Evolutionary conservation across 441 rosid species (phyloP).

Genomic region (California macrophylla): DNA sequence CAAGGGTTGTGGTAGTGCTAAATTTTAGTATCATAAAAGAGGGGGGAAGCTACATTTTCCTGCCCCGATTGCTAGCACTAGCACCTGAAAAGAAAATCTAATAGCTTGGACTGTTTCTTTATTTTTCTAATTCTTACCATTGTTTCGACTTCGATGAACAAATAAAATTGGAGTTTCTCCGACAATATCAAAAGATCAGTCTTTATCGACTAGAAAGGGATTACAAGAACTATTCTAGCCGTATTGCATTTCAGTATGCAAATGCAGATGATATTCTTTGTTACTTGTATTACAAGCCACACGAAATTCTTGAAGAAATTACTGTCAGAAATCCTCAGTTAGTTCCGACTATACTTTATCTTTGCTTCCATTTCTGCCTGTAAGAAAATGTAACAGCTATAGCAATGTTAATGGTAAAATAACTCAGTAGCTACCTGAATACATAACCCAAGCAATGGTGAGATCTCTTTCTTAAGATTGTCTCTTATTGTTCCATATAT

Average conservation of each 20-base stretch:
- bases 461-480: constrained; percentile 91
- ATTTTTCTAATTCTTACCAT: not conserved
- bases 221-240: too few species aligned
- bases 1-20: not conserved
- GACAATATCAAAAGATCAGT: too few species aligned
- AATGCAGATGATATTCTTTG: too few species aligned
- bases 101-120: not conserved
- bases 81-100: not conserved
- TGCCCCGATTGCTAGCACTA: too few species aligned
- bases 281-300: too few species aligned
- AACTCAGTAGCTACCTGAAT: constrained; percentile 62
- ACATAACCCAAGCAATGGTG: constrained; percentile 92
- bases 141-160: too few species aligned
- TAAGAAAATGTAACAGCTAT: not conserved
- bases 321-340: not conserved
- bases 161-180: too few species aligned
- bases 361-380: not conserved
- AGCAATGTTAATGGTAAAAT: constrained; percentile 8
- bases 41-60: not conserved
- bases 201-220: not conserved
- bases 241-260: too few species aligned
- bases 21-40: not conserved
- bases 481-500: constrained; percentile 99
- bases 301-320: not conserved
- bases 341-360: not conserved